Evolutionary conservation across 176 grass and related monocot genomes (phyloP).

Genomic region (Tuctoria greenei): DNA sequence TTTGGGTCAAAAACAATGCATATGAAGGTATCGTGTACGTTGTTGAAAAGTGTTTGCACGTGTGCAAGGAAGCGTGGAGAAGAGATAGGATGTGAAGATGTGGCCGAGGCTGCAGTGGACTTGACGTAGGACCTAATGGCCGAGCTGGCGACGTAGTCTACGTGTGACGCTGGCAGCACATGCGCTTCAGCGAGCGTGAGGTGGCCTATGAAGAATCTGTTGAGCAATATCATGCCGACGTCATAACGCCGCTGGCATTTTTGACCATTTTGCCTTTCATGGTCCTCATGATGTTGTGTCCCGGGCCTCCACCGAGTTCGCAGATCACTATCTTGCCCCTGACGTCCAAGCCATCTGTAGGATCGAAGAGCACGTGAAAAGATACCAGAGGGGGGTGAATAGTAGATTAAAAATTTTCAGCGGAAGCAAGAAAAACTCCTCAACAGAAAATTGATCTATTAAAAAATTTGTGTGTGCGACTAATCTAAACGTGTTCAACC

Average conservation of each 20-base stretch:
- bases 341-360: constrained; percentile 42
- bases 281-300: neutral
- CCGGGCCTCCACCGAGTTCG: neutral
- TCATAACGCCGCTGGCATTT: constrained; percentile 34
- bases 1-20: too few relatives aligned
- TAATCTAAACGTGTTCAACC: too few relatives aligned
- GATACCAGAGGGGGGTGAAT: too few relatives aligned
- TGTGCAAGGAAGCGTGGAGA: too few relatives aligned
- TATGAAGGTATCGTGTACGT: too few relatives aligned
- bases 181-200: constrained; percentile 39
- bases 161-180: constrained; percentile 46
- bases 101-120: neutral
- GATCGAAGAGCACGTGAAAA: too few relatives aligned
- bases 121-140: constrained; percentile 37
- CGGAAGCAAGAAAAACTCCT: too few relatives aligned
- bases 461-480: too few relatives aligned
- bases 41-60: too few relatives aligned
- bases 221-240: constrained; percentile 55
- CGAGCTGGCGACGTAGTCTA: constrained; percentile 18
- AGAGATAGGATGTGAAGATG: too few relatives aligned
- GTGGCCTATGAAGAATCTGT: constrained; percentile 18
- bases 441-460: too few relatives aligned
- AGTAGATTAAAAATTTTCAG: too few relatives aligned
- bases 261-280: constrained; percentile 8
- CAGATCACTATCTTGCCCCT: constrained; percentile 67